These are phyloP conservation scores for Populus hybrid DNA, from an alignment of 441 rosid species.

Conservation along the genomic window DNA sequence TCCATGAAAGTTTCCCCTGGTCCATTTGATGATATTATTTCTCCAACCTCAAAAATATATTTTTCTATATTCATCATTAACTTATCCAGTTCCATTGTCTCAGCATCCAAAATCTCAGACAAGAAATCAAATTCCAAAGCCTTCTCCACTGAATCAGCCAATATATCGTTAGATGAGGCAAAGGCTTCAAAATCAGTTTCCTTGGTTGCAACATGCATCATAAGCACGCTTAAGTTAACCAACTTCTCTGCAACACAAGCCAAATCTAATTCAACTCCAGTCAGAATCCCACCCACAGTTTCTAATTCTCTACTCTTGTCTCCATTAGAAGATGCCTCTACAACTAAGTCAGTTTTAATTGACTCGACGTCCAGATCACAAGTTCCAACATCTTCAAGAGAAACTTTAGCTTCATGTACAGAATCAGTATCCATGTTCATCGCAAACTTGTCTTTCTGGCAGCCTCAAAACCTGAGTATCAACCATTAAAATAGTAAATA, in stretches of 20 bases:
- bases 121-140: constrained; percentile 72
- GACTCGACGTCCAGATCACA: constrained; percentile 50
- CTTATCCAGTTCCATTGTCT: constrained; percentile 59
- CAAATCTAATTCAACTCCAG: constrained; percentile 64
- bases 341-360: constrained; percentile 45
- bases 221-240: constrained; percentile 63
- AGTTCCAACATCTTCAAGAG: constrained; percentile 52
- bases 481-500: constrained; percentile 7
- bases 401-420: constrained; percentile 31
- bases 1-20: constrained; percentile 42
- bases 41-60: constrained; percentile 36
- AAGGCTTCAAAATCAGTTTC: constrained; percentile 70
- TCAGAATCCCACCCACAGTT: constrained; percentile 46
- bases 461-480: constrained; percentile 24
- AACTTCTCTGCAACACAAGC: constrained; percentile 79
- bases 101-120: constrained; percentile 63
- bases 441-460: neutral
- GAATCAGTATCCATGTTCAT: constrained; percentile 46
- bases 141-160: constrained; percentile 40
- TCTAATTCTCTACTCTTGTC: constrained; percentile 40
- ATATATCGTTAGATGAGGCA: constrained; percentile 31
- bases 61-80: constrained; percentile 37
- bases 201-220: constrained; percentile 69
- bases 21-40: constrained; percentile 43
- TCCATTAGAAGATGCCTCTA: constrained; percentile 39